These are phyloP conservation scores for Zygosaccharomyces siamensis DNA, from an alignment of 805 yeast species.

Conservation along the genomic window DNA sequence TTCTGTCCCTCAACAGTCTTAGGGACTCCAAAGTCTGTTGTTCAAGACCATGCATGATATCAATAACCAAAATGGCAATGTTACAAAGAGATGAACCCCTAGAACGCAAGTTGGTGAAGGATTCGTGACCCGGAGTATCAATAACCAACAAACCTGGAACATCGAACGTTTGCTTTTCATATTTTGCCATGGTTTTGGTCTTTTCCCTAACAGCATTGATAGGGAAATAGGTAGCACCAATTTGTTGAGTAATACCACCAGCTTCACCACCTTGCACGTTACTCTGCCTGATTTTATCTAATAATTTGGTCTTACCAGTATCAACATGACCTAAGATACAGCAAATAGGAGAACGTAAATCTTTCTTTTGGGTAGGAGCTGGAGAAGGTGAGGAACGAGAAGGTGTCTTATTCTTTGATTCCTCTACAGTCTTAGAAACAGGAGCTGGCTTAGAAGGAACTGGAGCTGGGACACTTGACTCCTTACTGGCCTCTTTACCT, in stretches of 20 bases:
- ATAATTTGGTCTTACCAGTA: conserved; percentile 96
- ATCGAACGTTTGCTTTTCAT: conserved; percentile 79
- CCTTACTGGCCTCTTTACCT: conserved; percentile 14
- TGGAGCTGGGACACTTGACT: conserved; percentile 9
- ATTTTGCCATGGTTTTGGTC: conserved; percentile 84
- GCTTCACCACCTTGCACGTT: conserved; percentile 99
- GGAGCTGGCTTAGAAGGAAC: neutral
- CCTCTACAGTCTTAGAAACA: conserved; percentile 23
- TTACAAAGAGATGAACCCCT: conserved; percentile 99
- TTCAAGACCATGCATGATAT: conserved; percentile 98
- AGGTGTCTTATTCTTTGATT: conserved; percentile 3
- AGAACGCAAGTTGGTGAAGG: conserved; percentile 93
- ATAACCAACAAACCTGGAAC: conserved; percentile 96
- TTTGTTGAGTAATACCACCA: conserved; percentile 99
- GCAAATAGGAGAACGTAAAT: conserved; percentile 97
- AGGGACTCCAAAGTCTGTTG: conserved; percentile 96
- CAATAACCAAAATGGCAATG: conserved; percentile 97
- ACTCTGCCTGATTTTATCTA: conserved; percentile 96
- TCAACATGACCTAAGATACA: conserved; percentile 99
- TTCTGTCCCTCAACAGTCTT: conserved; percentile 85
- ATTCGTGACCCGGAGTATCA: conserved; percentile 99
- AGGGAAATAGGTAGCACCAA: conserved; percentile 99
- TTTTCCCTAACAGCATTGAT: conserved; percentile 87
- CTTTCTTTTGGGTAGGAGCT: conserved; percentile 37
- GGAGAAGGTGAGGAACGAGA: conserved; percentile 25